Evolutionary conservation across 176 grass and related monocot genomes (phyloP).

Genomic region (Triticum dicoccoides): DNA sequence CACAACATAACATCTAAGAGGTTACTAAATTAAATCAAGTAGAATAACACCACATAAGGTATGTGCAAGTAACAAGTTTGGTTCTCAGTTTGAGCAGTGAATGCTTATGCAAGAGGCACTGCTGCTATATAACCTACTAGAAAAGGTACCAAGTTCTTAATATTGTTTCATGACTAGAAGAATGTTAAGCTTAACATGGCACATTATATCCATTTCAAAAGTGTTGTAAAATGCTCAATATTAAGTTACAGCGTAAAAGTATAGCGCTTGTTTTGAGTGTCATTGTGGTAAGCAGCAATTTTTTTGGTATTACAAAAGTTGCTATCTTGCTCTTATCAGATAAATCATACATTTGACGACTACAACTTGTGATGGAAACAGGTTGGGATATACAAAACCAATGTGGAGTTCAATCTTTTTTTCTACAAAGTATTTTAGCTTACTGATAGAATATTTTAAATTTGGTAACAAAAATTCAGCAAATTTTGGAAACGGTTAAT

Average conservation of each 20-base stretch:
- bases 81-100: conserved; percentile 11
- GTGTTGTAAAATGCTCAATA: not conserved
- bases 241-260: not conserved
- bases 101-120: not conserved
- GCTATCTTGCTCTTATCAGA: not conserved
- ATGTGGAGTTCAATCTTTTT: not conserved
- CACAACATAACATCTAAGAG: not conserved
- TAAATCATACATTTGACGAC: not conserved
- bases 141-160: not conserved
- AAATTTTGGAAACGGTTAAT: not conserved
- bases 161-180: conserved; percentile 12
- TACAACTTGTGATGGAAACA: not conserved
- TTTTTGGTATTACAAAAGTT: not conserved
- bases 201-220: conserved; percentile 1
- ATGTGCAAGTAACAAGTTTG: not conserved
- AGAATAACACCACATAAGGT: conserved; percentile 1
- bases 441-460: not conserved
- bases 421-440: not conserved
- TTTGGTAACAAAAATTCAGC: not conserved
- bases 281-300: not conserved
- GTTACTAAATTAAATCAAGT: conserved; percentile 11
- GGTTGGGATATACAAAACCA: conserved; percentile 16
- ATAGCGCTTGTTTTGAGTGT: not conserved
- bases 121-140: too few species aligned
- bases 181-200: not conserved